Conservation (phyloP, 768 basidiomycete species). For the Leccinum disarticulatum region DNA sequence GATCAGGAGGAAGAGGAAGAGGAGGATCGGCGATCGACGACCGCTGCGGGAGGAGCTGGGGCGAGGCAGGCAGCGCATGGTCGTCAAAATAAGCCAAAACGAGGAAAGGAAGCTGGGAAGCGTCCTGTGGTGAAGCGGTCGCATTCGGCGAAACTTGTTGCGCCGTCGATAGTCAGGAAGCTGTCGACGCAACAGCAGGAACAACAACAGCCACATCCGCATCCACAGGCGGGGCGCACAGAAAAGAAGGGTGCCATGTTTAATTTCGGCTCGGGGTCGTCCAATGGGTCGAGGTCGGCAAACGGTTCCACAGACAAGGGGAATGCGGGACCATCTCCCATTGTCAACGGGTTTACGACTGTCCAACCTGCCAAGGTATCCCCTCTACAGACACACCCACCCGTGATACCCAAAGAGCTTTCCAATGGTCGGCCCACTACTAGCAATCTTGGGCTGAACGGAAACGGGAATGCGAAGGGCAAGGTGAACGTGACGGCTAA, state of each 20-base stretch:
- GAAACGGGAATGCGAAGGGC: slow-evolving; percentile 15
- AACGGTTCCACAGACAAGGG: slow-evolving; percentile 24
- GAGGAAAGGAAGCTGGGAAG: slow-evolving; percentile 34
- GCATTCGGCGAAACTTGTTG: slow-evolving; percentile 31
- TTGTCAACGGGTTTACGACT: slow-evolving; percentile 11
- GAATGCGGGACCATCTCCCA: slow-evolving; percentile 8
- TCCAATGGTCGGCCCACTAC: slow-evolving; percentile 3
- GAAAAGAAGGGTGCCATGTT: slow-evolving; percentile 41
- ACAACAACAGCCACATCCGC: neutral
- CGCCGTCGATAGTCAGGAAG: slow-evolving; percentile 30
- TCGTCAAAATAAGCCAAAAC: slow-evolving; percentile 28
- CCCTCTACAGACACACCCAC: slow-evolving; percentile 15
- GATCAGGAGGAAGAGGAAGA: slow-evolving; percentile 22
- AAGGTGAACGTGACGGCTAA: slow-evolving; percentile 7
- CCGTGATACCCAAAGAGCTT: slow-evolving; percentile 19
- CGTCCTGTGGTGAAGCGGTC: slow-evolving; percentile 29
- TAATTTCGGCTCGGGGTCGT: slow-evolving; percentile 61
- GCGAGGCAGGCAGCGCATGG: slow-evolving; percentile 12
- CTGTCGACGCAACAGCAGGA: slow-evolving; percentile 24
- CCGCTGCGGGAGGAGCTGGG: slow-evolving; percentile 10
- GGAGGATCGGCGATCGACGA: slow-evolving; percentile 24
- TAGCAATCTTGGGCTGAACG: slow-evolving; percentile 13
- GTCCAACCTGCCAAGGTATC: slow-evolving; percentile 11
- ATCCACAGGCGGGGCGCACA: slow-evolving; percentile 14
- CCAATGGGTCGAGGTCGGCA: slow-evolving; percentile 41